Conservation (phyloP, 2,329 filamentous ascomycete genomes). For the Fusarium sp. region DNA sequence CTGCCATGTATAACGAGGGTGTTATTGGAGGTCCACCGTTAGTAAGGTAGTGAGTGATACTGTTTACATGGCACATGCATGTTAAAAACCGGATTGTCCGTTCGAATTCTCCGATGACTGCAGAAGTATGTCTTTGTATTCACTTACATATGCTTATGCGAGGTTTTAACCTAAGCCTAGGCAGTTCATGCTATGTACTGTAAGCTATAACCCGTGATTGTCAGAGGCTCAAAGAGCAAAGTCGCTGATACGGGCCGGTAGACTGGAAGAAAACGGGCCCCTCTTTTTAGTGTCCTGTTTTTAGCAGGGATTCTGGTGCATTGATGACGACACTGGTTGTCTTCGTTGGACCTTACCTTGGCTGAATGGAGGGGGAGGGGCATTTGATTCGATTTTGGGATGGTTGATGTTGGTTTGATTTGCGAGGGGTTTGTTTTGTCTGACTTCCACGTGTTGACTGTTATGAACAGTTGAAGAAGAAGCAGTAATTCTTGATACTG, state of each 20-base stretch:
- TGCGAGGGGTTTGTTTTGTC: slow-evolving; percentile 37
- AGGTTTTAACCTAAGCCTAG: slow-evolving; percentile 6
- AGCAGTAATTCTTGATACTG: not conserved
- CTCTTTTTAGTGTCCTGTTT: slow-evolving; percentile 20
- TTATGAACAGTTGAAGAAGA: not conserved
- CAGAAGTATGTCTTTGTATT: not conserved
- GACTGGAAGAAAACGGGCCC: slow-evolving; percentile 35
- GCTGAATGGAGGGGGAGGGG: slow-evolving; percentile 42
- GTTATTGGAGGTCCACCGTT: slow-evolving; percentile 15
- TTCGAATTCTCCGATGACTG: slow-evolving; percentile 22
- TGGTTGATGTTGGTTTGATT: slow-evolving; percentile 5
- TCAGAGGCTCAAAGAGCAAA: slow-evolving; percentile 28
- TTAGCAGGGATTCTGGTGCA: slow-evolving; percentile 21
- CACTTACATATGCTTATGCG: slow-evolving; percentile 7
- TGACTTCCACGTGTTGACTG: slow-evolving; percentile 30
- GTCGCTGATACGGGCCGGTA: slow-evolving; percentile 38
- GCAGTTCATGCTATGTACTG: not conserved
- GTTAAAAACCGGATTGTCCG: slow-evolving; percentile 32
- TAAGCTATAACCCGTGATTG: not conserved
- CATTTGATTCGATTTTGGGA: slow-evolving; percentile 21
- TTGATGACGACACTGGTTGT: slow-evolving; percentile 45
- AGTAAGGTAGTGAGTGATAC: slow-evolving; percentile 3
- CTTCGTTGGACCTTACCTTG: slow-evolving; percentile 29
- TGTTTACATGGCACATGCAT: slow-evolving; percentile 7
- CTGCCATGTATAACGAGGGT: slow-evolving; percentile 15